A percentile compares a stretch with the other conserved stretches of the same genome.
Evolutionary conservation across 2,329 filamentous ascomycete genomes (phyloP).

Genomic region (Aspergillaceae sp.): DNA sequence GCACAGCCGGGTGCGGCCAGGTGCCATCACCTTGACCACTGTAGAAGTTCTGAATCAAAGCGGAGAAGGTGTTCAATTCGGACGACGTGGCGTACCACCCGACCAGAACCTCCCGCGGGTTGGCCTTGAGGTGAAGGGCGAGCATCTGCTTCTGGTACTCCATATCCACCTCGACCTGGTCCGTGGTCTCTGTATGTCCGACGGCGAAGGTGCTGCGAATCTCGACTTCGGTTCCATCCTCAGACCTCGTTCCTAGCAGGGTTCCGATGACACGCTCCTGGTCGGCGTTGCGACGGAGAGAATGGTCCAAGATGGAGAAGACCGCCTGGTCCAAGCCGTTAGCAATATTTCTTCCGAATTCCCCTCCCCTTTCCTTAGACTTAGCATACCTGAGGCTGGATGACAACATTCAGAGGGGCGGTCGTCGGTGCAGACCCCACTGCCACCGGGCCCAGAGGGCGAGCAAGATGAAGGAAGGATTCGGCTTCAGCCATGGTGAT

Average conservation of each 20-base stretch:
- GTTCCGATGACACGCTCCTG: constrained; percentile 96
- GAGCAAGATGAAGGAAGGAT: constrained; percentile 87
- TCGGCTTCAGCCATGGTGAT: constrained; percentile 72
- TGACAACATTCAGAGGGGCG: constrained; percentile 83
- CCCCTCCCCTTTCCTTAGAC: too few relatives aligned
- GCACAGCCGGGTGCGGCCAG: constrained; percentile 92
- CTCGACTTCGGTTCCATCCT: constrained; percentile 94
- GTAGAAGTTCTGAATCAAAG: constrained; percentile 99
- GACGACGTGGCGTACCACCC: constrained; percentile 98
- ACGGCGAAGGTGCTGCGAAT: constrained; percentile 96
- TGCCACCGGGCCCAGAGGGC: constrained; percentile 75
- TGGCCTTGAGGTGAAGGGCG: constrained; percentile 82
- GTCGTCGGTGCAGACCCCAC: constrained; percentile 75
- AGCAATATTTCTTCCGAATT: constrained; percentile 4
- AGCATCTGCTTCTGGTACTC: constrained; percentile 99
- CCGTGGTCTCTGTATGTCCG: constrained; percentile 94
- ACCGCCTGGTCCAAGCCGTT: constrained; percentile 41
- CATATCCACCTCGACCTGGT: constrained; percentile 99
- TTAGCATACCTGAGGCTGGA: constrained; percentile 79
- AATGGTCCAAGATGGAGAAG: constrained; percentile 73
- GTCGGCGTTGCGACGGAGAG: constrained; percentile 80
- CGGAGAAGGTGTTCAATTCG: constrained; percentile 96
- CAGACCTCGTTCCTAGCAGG: constrained; percentile 81
- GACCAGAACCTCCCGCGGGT: constrained; percentile 85
- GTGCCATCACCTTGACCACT: constrained; percentile 93